phyloP scores from a whole-genome alignment of 306 rosid genomes.

The Cotoneaster glaucophyllus region DNA sequence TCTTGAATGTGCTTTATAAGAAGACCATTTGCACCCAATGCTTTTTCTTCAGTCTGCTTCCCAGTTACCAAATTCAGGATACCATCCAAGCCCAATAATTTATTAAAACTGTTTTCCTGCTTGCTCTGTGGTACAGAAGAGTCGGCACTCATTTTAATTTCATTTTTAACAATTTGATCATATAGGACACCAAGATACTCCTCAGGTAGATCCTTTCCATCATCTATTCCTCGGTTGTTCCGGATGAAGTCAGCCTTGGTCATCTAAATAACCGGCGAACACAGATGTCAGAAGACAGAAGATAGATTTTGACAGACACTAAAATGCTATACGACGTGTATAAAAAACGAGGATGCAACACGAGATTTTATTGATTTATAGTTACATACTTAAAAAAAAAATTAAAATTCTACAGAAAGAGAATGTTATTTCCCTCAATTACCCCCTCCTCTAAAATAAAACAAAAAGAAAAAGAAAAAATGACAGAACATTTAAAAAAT shows the following conservation, averaged over 20 bases:
- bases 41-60: slow-evolving; percentile 96
- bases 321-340: neutral
- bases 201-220: slow-evolving; percentile 91
- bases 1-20: slow-evolving; percentile 94
- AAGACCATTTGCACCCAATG: slow-evolving; percentile 90
- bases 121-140: slow-evolving; percentile 88
- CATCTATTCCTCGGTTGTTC: slow-evolving; percentile 96
- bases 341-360: neutral
- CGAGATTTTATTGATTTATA: neutral
- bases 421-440: neutral
- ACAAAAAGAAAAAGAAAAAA: neutral
- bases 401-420: neutral
- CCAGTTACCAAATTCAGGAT: slow-evolving; percentile 90
- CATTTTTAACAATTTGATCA: slow-evolving; percentile 86
- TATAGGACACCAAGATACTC: slow-evolving; percentile 87
- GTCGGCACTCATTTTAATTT: slow-evolving; percentile 90
- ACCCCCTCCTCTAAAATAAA: neutral
- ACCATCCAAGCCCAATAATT: slow-evolving; percentile 87
- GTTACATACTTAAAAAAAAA: neutral
- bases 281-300: slow-evolving; percentile 23
- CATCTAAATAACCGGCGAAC: slow-evolving; percentile 64
- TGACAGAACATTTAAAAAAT: neutral
- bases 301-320: neutral
- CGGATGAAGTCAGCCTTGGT: slow-evolving; percentile 92
- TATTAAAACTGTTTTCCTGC: slow-evolving; percentile 91